Evolutionary conservation across 495 filamentous ascomycete species (phyloP), one percentile per base, ranked within the genome.

Genomic region (Tuber umbilicatum): DNA sequence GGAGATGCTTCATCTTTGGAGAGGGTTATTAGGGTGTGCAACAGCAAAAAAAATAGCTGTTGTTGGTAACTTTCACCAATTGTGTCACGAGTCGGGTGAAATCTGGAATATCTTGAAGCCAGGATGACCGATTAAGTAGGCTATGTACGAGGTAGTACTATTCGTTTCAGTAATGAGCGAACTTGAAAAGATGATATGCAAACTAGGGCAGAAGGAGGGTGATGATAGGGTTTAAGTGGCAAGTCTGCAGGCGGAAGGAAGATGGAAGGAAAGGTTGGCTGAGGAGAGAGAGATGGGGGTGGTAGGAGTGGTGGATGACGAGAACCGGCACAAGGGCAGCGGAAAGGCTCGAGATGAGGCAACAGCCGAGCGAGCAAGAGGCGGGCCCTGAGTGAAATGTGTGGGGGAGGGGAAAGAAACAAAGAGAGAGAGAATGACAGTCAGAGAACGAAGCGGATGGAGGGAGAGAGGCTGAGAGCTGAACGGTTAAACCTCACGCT

Each of bases 1-100:
- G 78, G 78, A 74, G 77, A 79, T 55, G 76, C 76, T 67, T 79
- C 77, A 79, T 79, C 67, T 74, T 72, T 37, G 21, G 21, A 42
- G 42, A 74, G 64, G 73, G n/a, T 50, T 42, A 31, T 60, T 72
- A 35, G 60, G 43, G 35, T 41, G 42, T 41, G 72, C 17, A 70
- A 39, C 55, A 45, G 73, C 45, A 40, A 69, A 70, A 68, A 68
- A 27, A 71, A 64, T 72, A 69, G 71, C 47, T 71, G 68, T 64
- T 71, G 68, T 41, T 70, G 68, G 31, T 31, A 55, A 35, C 55
- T 6, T 35, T 64, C 55, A 64, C 27, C 55, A 64, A 31, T 31
- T 64, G 12, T 31, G 55, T 64, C 55, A 64, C 55, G 27, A 35
- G 55, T 35, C 2, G 2, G 55, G 55, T 14, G 55, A 35, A 31